Evolutionary conservation across 352 stramenopile genomes (phyloP), one percentile per base, ranked within the genome.

Genomic region (Phytophthora meadii): DNA sequence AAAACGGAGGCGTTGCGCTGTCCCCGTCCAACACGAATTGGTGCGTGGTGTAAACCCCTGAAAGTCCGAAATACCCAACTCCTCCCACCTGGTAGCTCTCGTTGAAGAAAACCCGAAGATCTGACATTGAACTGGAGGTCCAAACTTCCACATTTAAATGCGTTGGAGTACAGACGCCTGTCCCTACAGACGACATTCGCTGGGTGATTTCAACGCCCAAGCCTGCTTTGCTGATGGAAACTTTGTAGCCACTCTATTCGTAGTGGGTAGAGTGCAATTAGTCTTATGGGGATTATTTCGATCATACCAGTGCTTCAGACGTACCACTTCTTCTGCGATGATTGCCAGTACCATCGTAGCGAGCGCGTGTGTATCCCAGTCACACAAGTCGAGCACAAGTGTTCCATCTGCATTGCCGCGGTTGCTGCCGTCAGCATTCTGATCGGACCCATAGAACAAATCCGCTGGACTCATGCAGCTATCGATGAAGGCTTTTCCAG

Each of bases 111-210:
- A 82, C 53, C 12, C 51, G 53, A 11, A 89, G 51, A 7, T 19
- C 30, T 3, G 48, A 46, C 19, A 86, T 68, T 1, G 74, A 79
- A 4, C 66, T 77, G 0, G 70, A 57, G 0, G 69, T 54, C 82
- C 81, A 90, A 1, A 86, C 76, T 27, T 91, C 84, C 17, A 79
- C 22, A 36, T 90, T 92, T 8, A 82, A 1, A 41, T 93, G 82
- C 4, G 70, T 81, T 19, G 81, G 84, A 0, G 71, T 87, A 24
- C 78, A 90, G 0, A 69, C 11, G 6, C 80, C 81, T 0, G 65
- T 54, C 8, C 45, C 46, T 0, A 56, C 72, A 1, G 74, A 82
- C 5, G 68, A 69, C 70, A 80, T 82, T 10, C 70, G 67, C 54
- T 82, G 63, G 0, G 71, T 70, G 19, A 65, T 54, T 2, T 66